A percentile compares a stretch with the other conserved stretches of the same genome.
Conservation (phyloP, 2,329 filamentous ascomycete species). For the Microdochium paspali region DNA sequence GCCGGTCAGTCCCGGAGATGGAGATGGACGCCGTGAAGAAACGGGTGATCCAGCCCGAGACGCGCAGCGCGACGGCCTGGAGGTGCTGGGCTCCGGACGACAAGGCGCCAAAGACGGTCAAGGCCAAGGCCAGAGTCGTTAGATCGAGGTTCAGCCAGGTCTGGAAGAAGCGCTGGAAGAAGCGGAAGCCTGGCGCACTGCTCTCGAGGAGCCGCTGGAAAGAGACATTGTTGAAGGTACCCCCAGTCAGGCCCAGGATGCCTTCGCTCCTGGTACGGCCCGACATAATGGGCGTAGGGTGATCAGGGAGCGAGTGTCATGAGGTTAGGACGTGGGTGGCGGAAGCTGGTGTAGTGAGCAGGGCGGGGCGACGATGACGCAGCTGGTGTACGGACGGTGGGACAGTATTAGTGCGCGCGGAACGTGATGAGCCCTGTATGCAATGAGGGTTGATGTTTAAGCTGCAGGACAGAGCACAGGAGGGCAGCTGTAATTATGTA, state of each 20-base stretch:
- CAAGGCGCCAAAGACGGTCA: slow-evolving; percentile 23
- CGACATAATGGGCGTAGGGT: neutral
- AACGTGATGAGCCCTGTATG: too few species aligned
- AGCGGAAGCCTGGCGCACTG: slow-evolving; percentile 16
- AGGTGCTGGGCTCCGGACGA: slow-evolving; percentile 19
- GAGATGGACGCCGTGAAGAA: slow-evolving; percentile 27
- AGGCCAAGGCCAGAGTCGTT: slow-evolving; percentile 17
- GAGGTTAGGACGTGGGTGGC: neutral
- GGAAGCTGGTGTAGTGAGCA: neutral
- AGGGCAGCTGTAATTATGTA: too few species aligned
- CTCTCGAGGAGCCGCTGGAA: slow-evolving; percentile 1
- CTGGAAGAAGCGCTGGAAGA: slow-evolving; percentile 21
- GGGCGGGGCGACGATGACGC: neutral
- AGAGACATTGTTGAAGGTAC: neutral
- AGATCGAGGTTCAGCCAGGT: slow-evolving; percentile 24
- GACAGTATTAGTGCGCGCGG: too few species aligned
- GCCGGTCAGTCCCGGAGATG: slow-evolving; percentile 23
- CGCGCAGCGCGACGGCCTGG: slow-evolving; percentile 14
- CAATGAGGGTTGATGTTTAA: too few species aligned
- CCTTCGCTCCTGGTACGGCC: neutral
- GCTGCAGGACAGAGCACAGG: too few species aligned
- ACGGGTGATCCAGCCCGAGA: slow-evolving; percentile 25
- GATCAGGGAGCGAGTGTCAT: neutral
- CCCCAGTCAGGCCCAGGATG: neutral
- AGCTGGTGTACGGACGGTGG: too few species aligned